These are phyloP conservation scores for Quillaja saponaria DNA, from an alignment of 306 rosid species.

Conservation along the genomic window DNA sequence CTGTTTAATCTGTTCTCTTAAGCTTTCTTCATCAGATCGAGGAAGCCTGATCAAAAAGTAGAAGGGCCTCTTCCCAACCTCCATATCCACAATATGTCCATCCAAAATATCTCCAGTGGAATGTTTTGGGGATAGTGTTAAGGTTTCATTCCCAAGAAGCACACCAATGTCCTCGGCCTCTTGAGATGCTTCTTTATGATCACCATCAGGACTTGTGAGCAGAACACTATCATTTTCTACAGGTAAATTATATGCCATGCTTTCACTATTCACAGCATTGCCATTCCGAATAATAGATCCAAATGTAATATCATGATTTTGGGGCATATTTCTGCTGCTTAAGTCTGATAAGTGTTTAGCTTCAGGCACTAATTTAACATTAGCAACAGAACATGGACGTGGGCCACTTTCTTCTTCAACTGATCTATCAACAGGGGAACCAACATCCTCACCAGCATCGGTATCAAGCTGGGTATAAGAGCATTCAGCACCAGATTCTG, in stretches of 20 bases:
- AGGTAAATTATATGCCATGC: slow-evolving; percentile 25
- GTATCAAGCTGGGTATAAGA: slow-evolving; percentile 6
- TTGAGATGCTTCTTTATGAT: slow-evolving; percentile 9
- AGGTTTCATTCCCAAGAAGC: slow-evolving; percentile 34
- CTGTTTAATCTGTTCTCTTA: slow-evolving; percentile 56
- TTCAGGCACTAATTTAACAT: slow-evolving; percentile 30
- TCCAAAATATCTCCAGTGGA: slow-evolving; percentile 40
- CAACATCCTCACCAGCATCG: slow-evolving; percentile 12
- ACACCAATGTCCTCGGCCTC: slow-evolving; percentile 27
- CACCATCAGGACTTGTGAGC: slow-evolving; percentile 13
- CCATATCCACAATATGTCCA: slow-evolving; percentile 46
- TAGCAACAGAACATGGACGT: slow-evolving; percentile 4
- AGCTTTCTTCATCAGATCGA: slow-evolving; percentile 57
- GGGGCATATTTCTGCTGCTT: slow-evolving; percentile 23
- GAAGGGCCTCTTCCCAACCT: slow-evolving; percentile 61
- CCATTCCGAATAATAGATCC: slow-evolving; percentile 22
- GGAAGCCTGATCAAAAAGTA: slow-evolving; percentile 66
- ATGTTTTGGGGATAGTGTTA: slow-evolving; percentile 38
- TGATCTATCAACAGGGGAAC: neutral
- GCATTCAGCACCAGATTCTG: slow-evolving; percentile 26
- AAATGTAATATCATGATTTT: slow-evolving; percentile 24
- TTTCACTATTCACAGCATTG: slow-evolving; percentile 17
- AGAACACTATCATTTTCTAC: slow-evolving; percentile 7
- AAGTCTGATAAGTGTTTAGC: slow-evolving; percentile 26
- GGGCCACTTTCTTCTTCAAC: slow-evolving; percentile 17